Base-by-base conservation (phyloP, 163 green algal species). In the Smithsoniella earleae region DNA sequence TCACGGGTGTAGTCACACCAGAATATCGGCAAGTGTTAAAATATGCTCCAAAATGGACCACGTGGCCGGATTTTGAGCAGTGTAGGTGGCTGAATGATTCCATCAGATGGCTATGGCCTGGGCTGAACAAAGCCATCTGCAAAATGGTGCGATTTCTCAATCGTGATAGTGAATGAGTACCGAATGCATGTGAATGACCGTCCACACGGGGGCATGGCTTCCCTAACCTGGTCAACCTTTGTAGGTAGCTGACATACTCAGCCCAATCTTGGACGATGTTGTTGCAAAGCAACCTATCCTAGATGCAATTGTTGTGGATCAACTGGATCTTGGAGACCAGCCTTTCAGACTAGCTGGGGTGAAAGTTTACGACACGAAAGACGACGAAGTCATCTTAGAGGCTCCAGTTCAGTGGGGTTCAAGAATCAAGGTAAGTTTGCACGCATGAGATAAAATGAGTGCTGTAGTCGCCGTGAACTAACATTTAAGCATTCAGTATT, bases 371-470 rank as follows among this genome's bases (percentile, higher is more conserved):
- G 36, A 66, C 65, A 83, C 78, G 1, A 55, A 73, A 2, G 79
- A 84, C 25, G 77, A 84, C 55, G 79, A 84, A 72, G 76, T 82
- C 18, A 75, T 84, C 36, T 64, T 84, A 34, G 79, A 84, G 52
- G 52, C 62, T 20, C 69, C 58, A 13, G 30, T 77, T 5, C 44
- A 79, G 2, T 84, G 79, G 79, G 79, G 79, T 30, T 78, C 65
- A 36, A 38, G 75, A 30, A 69, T 45, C 13, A 76, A 62, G 77
- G 74, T 84, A 18, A n/a, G n/a, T n/a, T n/a, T n/a, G n/a, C n/a
- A n/a, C n/a, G n/a, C n/a, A n/a, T n/a, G n/a, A n/a, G n/a, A n/a
- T n/a, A n/a, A n/a, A n/a, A n/a, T n/a, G n/a, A n/a, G n/a, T n/a
- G n/a, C n/a, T n/a, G n/a, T n/a, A n/a, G n/a, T n/a, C n/a, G n/a